Evolutionary conservation across 2,329 filamentous ascomycete species (phyloP).

Genomic region (Aspergillus clavatus): DNA sequence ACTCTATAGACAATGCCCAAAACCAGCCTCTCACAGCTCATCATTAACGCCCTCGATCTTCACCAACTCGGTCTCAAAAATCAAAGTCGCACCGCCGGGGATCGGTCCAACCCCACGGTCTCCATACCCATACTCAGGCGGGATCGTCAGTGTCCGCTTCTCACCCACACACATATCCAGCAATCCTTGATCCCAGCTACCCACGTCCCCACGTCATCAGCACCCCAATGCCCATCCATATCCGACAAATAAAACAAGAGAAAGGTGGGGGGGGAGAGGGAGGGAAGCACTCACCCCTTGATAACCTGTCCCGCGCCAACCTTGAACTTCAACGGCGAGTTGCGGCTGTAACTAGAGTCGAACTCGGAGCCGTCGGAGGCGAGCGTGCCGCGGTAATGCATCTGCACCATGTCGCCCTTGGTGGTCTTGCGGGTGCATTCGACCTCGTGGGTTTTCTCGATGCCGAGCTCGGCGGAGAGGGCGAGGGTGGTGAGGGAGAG

Average conservation of each 20-base stretch:
- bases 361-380: constrained; percentile 70
- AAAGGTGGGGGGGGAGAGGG: no score
- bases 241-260: no score
- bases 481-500: constrained; percentile 45
- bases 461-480: constrained; percentile 57
- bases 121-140: constrained; percentile 82
- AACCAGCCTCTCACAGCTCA: constrained; percentile 30
- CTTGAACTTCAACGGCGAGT: constrained; percentile 69
- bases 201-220: constrained; percentile 5
- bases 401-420: constrained; percentile 72
- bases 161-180: constrained; percentile 94
- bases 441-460: constrained; percentile 68
- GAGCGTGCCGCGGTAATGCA: constrained; percentile 86
- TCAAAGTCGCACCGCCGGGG: constrained; percentile 71
- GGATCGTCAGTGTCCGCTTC: constrained; percentile 83
- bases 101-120: constrained; percentile 73
- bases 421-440: constrained; percentile 74
- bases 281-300: constrained; percentile 60
- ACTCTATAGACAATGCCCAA: no score
- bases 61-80: constrained; percentile 90
- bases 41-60: constrained; percentile 69
- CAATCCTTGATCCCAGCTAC: constrained; percentile 83
- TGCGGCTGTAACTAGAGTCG: constrained; percentile 76
- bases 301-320: constrained; percentile 82
- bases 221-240: neutral